These are phyloP conservation scores for Coniella vitis DNA, from an alignment of 2,329 filamentous ascomycete genomes.

Conservation along the genomic window DNA sequence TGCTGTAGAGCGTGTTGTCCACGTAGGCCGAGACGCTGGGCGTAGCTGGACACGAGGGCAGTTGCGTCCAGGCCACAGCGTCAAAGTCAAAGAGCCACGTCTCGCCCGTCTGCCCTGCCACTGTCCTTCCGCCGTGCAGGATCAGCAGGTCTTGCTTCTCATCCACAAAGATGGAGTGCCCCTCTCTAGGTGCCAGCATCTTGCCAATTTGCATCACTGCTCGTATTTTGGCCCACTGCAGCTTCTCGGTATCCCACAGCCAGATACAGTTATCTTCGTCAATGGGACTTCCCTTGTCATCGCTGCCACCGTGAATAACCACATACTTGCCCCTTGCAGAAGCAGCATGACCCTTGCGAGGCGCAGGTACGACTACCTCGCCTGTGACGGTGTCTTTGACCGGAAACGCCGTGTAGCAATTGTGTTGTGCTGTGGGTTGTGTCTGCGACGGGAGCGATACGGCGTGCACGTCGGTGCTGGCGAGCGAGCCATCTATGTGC, in stretches of 20 bases:
- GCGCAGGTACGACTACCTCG: constrained; percentile 24
- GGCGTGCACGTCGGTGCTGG: constrained; percentile 44
- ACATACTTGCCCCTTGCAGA: constrained; percentile 27
- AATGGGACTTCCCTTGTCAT: constrained; percentile 23
- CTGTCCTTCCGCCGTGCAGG: constrained; percentile 38
- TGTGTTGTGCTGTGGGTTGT: constrained; percentile 30
- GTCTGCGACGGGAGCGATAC: constrained; percentile 39
- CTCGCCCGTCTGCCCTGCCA: constrained; percentile 29
- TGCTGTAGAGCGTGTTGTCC: constrained; percentile 38
- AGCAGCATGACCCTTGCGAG: constrained; percentile 30
- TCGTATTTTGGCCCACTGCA: constrained; percentile 28
- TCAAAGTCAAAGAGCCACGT: constrained; percentile 44
- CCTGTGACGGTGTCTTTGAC: constrained; percentile 22
- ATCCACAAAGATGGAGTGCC: constrained; percentile 31
- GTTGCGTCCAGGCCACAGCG: constrained; percentile 40
- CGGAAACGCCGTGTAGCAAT: constrained; percentile 26
- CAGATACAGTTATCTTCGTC: constrained; percentile 29
- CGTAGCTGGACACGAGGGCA: constrained; percentile 36
- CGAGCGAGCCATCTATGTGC: constrained; percentile 30
- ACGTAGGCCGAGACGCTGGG: constrained; percentile 36
- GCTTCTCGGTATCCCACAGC: constrained; percentile 30
- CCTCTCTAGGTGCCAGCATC: constrained; percentile 24
- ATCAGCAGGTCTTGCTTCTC: constrained; percentile 42
- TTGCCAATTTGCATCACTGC: constrained; percentile 26
- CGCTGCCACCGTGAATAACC: constrained; percentile 30